These are phyloP conservation scores for Nicotiana paniculata DNA, from an alignment of 257 asterid species.

Conservation along the genomic window DNA sequence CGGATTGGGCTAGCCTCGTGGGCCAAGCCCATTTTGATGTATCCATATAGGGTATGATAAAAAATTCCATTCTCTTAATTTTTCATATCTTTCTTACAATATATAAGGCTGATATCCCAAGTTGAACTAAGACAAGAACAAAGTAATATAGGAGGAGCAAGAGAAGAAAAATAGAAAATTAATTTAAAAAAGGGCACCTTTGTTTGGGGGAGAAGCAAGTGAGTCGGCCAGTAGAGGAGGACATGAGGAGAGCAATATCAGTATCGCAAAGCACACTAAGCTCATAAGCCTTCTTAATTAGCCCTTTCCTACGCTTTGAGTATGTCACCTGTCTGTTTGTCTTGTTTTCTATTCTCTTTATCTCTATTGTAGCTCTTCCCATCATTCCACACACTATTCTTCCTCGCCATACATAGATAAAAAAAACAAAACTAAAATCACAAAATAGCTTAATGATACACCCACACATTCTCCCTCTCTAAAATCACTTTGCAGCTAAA, in stretches of 20 bases:
- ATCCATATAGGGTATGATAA: too few species aligned
- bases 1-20: too few species aligned
- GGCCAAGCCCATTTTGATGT: too few species aligned
- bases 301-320: not conserved
- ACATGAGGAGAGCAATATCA: not conserved
- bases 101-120: too few species aligned
- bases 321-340: constrained; percentile 3
- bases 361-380: constrained; percentile 6
- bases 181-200: not conserved
- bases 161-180: too few species aligned
- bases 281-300: constrained; percentile 2
- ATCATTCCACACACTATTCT: not conserved
- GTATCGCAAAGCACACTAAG: not conserved
- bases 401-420: not conserved
- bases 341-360: constrained; percentile 7
- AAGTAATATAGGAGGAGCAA: too few species aligned
- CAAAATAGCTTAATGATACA: not conserved
- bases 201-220: not conserved
- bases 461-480: not conserved
- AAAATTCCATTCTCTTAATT: too few species aligned
- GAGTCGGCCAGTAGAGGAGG: not conserved
- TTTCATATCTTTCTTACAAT: too few species aligned
- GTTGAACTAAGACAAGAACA: too few species aligned
- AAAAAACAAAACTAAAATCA: not conserved
- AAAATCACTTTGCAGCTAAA: too few species aligned